Evolutionary conservation across 1,139 yeast species (phyloP), one percentile per base, ranked within the genome.

Genomic region (Pichia sp.): DNA sequence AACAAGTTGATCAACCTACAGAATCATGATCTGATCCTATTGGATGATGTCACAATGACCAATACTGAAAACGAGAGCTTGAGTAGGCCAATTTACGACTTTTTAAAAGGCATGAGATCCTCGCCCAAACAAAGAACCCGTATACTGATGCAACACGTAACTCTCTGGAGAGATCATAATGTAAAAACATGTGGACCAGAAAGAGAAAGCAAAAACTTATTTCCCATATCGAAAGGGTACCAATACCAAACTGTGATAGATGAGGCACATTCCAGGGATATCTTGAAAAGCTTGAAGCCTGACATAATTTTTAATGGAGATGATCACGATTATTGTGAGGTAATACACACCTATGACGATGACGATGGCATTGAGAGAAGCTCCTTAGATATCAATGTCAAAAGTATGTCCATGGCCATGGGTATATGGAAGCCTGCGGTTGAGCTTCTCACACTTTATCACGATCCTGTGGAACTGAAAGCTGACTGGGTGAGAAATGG

Each of bases 341-440:
- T 69, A 5, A 38, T 42, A 3, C 77, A 72, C 48, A 33, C 37
- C 2, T 45, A 46, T 32, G 31, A 29, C 7, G 48, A 52, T 12
- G n/a, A 21, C 12, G 19, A 32, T 14, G 43, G 34, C 3, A 22
- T 29, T 5, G 53, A 48, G 10, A 34, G 32, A 2, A 40, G 43
- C 5, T 42, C 49, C 1, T 28, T 42, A 22, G 77, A 72, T 47
- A 58, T 72, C 39, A 72, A 76, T 21, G 75, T 73, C 23, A 73
- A 73, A 48, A 69, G 77, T 18, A 66, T 73, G 9, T 68, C 75
- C 30, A 69, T 74, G 76, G 78, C 79, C 19, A 73, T 72, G 78
- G 78, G 79, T 2, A 69, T 71, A 23, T 51, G 56, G 35, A 56
- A 57, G 30, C 80, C 80, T 0, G 79, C 76, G 0, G 74, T 73